These are phyloP conservation scores for Blepharisma undulans DNA, from an alignment of 169 alveolate genomes.

Conservation along the genomic window DNA sequence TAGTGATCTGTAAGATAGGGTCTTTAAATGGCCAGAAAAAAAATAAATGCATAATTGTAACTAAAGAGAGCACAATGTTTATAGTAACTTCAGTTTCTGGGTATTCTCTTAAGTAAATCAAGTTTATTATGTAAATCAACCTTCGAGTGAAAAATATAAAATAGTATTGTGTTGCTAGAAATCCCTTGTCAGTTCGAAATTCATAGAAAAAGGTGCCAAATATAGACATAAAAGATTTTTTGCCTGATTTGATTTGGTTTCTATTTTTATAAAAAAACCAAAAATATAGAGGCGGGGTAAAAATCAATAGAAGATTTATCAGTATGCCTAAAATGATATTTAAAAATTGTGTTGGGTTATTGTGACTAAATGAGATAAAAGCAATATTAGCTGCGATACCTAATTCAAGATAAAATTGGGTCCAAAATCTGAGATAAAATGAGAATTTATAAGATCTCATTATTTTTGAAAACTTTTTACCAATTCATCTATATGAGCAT, in stretches of 20 bases:
- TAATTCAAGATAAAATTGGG: background rate
- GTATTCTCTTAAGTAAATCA: background rate
- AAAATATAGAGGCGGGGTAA: background rate
- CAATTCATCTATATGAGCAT: background rate
- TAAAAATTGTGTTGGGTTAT: background rate
- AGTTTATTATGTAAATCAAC: background rate
- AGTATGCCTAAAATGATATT: background rate
- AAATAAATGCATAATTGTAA: background rate
- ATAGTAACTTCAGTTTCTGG: background rate
- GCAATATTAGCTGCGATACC: background rate
- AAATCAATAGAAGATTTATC: background rate
- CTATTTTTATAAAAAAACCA: background rate
- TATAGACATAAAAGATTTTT: background rate
- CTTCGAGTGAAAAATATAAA: background rate
- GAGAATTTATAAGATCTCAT: background rate
- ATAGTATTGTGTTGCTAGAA: background rate
- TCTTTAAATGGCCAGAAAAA: background rate
- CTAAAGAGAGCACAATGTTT: background rate
- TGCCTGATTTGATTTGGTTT: background rate
- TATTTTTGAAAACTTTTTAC: background rate
- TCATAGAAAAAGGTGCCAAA: background rate
- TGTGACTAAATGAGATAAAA: background rate
- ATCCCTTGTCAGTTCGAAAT: background rate
- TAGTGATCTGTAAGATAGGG: background rate
- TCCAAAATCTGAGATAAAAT: slow-evolving; percentile 17